These are phyloP conservation scores for Acacia concinna DNA, from an alignment of 331 rosid species.

Conservation along the genomic window DNA sequence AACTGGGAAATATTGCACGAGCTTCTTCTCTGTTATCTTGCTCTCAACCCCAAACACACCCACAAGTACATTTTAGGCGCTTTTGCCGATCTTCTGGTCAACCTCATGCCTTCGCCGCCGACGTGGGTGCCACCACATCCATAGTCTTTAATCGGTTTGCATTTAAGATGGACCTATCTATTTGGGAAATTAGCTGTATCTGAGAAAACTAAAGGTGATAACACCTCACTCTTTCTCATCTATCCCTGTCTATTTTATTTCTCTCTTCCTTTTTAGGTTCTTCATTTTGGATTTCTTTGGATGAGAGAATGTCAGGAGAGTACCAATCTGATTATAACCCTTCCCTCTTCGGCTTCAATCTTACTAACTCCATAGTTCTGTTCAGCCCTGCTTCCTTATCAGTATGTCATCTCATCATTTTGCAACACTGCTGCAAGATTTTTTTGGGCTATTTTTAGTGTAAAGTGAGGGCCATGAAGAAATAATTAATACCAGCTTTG, in stretches of 20 bases:
- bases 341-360: not conserved
- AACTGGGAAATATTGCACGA: slow-evolving; percentile 79
- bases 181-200: not conserved
- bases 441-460: not conserved
- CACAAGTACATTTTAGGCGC: slow-evolving; percentile 79
- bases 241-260: not conserved
- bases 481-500: not conserved
- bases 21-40: slow-evolving; percentile 83
- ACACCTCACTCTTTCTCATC: not conserved
- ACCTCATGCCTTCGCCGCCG: slow-evolving; percentile 36
- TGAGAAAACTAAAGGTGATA: slow-evolving; percentile 11
- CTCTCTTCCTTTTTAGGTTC: not conserved
- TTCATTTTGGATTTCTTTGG: not conserved
- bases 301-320: not conserved
- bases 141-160: not conserved
- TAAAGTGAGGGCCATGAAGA: not conserved
- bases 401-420: not conserved
- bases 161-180: not conserved
- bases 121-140: not conserved
- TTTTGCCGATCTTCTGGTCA: slow-evolving; percentile 70
- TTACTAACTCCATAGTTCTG: not conserved
- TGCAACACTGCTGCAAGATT: not conserved
- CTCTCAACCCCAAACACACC: slow-evolving; percentile 71
- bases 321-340: not conserved
- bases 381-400: not conserved